Percentiles rank a stretch among this genome's conserved stretches.
Conservation (phyloP, 2,329 filamentous ascomycete species). For the Ophiosphaerella korrae region DNA sequence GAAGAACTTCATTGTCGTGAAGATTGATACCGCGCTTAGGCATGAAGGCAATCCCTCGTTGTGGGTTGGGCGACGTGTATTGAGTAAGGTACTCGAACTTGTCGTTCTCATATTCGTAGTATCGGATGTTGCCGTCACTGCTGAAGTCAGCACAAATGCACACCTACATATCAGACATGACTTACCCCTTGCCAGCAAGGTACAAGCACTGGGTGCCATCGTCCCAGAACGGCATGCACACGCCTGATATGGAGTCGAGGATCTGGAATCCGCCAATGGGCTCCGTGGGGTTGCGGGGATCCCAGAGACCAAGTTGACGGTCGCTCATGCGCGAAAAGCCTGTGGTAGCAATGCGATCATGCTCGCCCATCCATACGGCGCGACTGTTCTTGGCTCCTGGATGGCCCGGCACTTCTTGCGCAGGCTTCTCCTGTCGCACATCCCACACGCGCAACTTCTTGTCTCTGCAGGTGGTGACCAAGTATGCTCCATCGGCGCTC, state of each 20-base stretch:
- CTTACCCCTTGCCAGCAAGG: conserved; percentile 94
- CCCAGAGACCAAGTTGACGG: conserved; percentile 93
- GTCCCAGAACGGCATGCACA: conserved; percentile 99
- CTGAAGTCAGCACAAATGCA: conserved; percentile 11
- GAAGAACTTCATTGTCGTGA: conserved; percentile 90
- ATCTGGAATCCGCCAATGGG: conserved; percentile 89
- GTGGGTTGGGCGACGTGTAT: conserved; percentile 95
- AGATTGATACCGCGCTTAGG: conserved; percentile 94
- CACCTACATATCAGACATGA: conserved; percentile 8
- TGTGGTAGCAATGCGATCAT: conserved; percentile 93
- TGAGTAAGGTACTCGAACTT: conserved; percentile 98
- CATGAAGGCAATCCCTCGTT: conserved; percentile 91
- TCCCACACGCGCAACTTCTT: conserved; percentile 99
- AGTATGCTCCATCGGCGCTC: conserved; percentile 84
- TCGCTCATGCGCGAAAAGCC: conserved; percentile 99
- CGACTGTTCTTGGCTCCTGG: conserved; percentile 96
- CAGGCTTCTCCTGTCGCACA: conserved; percentile 86
- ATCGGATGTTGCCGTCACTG: conserved; percentile 97
- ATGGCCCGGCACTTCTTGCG: conserved; percentile 84
- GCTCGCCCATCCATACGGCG: conserved; percentile 95
- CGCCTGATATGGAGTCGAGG: conserved; percentile 93
- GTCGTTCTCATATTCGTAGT: conserved; percentile 98
- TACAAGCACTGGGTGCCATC: conserved; percentile 95
- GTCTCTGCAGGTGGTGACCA: conserved; percentile 93
- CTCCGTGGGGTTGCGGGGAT: conserved; percentile 76